Evolutionary conservation across 1,284 basidiomycete genomes (phyloP), one percentile per base, ranked within the genome.

Genomic region (Bjerkandera adusta): DNA sequence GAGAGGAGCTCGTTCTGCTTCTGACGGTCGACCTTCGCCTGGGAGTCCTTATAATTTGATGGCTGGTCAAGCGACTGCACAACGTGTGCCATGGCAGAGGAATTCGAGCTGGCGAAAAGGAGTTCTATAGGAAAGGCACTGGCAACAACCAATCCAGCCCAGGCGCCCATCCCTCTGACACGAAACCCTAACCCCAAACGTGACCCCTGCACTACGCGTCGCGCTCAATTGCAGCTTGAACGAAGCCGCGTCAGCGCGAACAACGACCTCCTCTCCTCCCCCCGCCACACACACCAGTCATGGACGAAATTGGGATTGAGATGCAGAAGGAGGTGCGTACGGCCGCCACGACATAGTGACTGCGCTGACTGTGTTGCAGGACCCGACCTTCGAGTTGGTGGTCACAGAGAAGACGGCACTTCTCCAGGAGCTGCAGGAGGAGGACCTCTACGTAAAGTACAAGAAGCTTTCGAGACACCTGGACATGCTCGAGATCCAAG

Each of bases 361-460:
- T 4, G 27, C 50, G 50, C 50, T 46, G 45, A 43, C 16, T 35
- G 25, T 44, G 25, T 6, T 24, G 18, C 61, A 96, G 92, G 94
- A 96, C 63, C 92, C 90, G 27, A 90, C 92, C 26, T 92, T 96
- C 64, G 86, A 90, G 53, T 81, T 89, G 4, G 87, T 92, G 49
- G 81, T 94, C 44, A 83, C 80, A 37, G 93, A 97, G 70, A 96
- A 95, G 76, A 81, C 88, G 30, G 82, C 87, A 22, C 75, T 97
- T 37, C 80, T 86, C 64, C 84, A 88, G 55, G 88, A 92, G 55
- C 74, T 95, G 21, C 89, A 91, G 55, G 92, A 95, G 63, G 92
- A 95, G 68, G 93, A 96, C 69, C 71, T 95, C 50, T 97, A 97
- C 67, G 85, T 90, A 64, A 96, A 94, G 64, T 95, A 92, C 83